phyloP scores from a whole-genome alignment of 768 basidiomycete species.

The Boletus tylopilopsis region DNA sequence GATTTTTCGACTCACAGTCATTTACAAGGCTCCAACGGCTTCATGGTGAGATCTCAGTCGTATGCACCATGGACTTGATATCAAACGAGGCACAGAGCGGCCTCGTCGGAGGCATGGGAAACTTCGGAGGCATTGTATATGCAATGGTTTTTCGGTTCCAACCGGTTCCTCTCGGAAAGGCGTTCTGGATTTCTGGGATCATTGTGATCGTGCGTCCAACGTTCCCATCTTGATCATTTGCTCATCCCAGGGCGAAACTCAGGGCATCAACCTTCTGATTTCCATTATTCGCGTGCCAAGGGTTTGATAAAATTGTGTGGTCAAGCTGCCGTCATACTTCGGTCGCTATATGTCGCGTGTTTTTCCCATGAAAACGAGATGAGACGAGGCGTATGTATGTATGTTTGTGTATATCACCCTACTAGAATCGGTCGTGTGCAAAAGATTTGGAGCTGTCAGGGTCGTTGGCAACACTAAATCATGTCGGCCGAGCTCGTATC shows the following conservation, averaged over 20 bases:
- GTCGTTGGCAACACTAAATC: too few species aligned
- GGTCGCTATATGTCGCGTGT: too few species aligned
- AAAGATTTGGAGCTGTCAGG: too few species aligned
- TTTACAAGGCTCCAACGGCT: conserved; percentile 6
- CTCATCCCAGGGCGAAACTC: background rate
- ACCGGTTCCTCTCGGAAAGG: background rate
- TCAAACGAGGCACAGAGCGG: conserved; percentile 22
- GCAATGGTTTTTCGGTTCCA: conserved; percentile 34
- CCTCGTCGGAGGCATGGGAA: conserved; percentile 38
- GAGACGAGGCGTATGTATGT: too few species aligned
- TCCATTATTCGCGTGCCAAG: conserved; percentile 12
- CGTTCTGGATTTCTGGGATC: conserved; percentile 44
- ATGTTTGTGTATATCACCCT: too few species aligned
- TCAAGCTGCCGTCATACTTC: too few species aligned
- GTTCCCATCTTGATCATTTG: background rate
- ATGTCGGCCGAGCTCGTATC: too few species aligned
- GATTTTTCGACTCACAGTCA: background rate
- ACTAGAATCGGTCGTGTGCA: too few species aligned
- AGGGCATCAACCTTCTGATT: conserved; percentile 8
- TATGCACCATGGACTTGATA: background rate
- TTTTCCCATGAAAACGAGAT: background rate
- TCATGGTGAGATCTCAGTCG: conserved; percentile 26
- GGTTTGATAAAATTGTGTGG: background rate
- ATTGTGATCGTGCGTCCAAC: conserved; percentile 31
- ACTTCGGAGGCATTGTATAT: conserved; percentile 46